A percentile compares a stretch with the other conserved stretches of the same genome.
phyloP scores from a whole-genome alignment of 169 alveolate genomes.

The Plasmodium adleri region DNA sequence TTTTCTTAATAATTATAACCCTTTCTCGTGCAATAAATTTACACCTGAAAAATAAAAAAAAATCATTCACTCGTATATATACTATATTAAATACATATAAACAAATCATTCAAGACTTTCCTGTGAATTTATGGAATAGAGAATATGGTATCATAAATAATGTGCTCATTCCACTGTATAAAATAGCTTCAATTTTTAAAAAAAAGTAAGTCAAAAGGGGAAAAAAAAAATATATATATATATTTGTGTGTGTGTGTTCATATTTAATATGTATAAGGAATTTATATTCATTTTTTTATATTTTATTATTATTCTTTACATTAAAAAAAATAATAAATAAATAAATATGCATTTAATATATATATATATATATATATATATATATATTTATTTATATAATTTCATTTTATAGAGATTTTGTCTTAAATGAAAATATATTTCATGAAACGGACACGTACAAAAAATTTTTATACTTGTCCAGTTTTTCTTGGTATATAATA shows the following conservation, averaged over 20 bases:
- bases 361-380: background rate
- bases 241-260: too few relatives aligned
- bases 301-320: background rate
- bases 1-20: conserved; percentile 58
- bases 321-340: background rate
- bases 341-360: too few relatives aligned
- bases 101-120: conserved; percentile 64
- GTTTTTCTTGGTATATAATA: conserved; percentile 68
- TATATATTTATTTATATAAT: conserved; percentile 1
- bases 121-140: conserved; percentile 36
- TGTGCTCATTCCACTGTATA: conserved; percentile 58
- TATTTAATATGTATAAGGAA: too few relatives aligned
- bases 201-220: conserved; percentile 25
- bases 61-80: conserved; percentile 60
- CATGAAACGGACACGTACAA: conserved; percentile 39
- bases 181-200: conserved; percentile 57
- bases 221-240: too few relatives aligned
- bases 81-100: conserved; percentile 46
- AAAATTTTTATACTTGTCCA: conserved; percentile 48
- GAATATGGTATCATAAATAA: conserved; percentile 56
- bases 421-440: conserved; percentile 54
- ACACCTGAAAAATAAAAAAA: conserved; percentile 59
- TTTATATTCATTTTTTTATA: too few relatives aligned
- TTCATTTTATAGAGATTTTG: conserved; percentile 56
- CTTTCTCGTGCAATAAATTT: conserved; percentile 69